Conservation (phyloP, 495 filamentous ascomycete genomes). For the Margaritispora aquatica region DNA sequence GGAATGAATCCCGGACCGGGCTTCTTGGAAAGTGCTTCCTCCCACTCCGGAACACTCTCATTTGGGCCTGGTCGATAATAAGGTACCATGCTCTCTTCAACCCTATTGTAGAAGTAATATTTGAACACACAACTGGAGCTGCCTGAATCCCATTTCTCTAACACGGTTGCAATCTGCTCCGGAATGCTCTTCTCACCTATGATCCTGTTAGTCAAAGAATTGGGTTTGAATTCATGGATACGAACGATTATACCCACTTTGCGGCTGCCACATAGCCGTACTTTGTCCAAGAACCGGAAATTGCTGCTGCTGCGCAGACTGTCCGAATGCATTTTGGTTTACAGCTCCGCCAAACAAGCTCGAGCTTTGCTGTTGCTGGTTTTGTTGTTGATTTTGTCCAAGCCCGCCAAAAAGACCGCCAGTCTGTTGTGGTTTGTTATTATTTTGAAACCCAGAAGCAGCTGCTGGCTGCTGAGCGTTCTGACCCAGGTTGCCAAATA, state of each 20-base stretch:
- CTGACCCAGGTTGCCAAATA: constrained; percentile 20
- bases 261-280: constrained; percentile 10
- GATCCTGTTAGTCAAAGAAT: constrained; percentile 1
- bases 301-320: constrained; percentile 27
- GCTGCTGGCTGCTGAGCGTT: background rate
- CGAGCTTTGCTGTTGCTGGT: constrained; percentile 16
- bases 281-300: constrained; percentile 27
- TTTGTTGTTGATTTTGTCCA: constrained; percentile 33
- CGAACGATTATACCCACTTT: background rate
- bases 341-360: constrained; percentile 9
- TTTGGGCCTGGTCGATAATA: constrained; percentile 71
- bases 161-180: constrained; percentile 74
- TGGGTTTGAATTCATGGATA: background rate
- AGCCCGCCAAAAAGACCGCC: constrained; percentile 37
- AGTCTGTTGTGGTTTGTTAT: constrained; percentile 18
- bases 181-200: constrained; percentile 71
- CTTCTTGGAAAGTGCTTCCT: constrained; percentile 81
- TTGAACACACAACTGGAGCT: constrained; percentile 72
- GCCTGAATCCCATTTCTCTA: constrained; percentile 76
- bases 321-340: constrained; percentile 24
- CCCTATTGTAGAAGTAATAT: constrained; percentile 90
- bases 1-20: constrained; percentile 73
- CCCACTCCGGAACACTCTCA: constrained; percentile 85
- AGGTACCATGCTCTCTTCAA: constrained; percentile 68
- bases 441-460: background rate